These are phyloP conservation scores for Alternaria longipes DNA, from an alignment of 2,329 filamentous ascomycete species.

Conservation along the genomic window DNA sequence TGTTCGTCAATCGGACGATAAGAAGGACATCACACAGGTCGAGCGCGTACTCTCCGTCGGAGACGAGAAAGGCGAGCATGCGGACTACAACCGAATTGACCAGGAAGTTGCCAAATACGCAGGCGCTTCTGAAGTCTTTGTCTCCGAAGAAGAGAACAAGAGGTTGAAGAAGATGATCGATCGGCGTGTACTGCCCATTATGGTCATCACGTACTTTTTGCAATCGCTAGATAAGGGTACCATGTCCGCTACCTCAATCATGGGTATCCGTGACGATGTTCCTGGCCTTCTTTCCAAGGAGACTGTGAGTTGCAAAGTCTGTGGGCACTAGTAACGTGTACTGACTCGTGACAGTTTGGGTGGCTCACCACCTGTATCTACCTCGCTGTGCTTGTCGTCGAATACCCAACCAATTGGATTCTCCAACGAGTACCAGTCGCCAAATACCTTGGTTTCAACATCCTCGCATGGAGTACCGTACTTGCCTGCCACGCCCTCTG, in stretches of 20 bases:
- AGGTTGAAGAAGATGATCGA: slow-evolving; percentile 73
- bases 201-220: slow-evolving; percentile 78
- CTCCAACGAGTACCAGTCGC: slow-evolving; percentile 72
- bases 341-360: slow-evolving; percentile 61
- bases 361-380: slow-evolving; percentile 81
- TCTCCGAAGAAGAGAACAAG: slow-evolving; percentile 67
- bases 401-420: slow-evolving; percentile 75
- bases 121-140: slow-evolving; percentile 62
- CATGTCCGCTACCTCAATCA: slow-evolving; percentile 69
- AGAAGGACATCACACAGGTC: slow-evolving; percentile 55
- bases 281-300: slow-evolving; percentile 38
- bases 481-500: slow-evolving; percentile 70
- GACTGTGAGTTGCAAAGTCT: slow-evolving; percentile 31
- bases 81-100: slow-evolving; percentile 70
- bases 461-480: slow-evolving; percentile 70
- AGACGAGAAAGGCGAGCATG: slow-evolving; percentile 61
- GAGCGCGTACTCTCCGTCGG: slow-evolving; percentile 59
- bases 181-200: slow-evolving; percentile 71
- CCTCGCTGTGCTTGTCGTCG: slow-evolving; percentile 73
- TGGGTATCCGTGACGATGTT: slow-evolving; percentile 63
- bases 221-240: slow-evolving; percentile 74
- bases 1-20: slow-evolving; percentile 26
- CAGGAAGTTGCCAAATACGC: slow-evolving; percentile 76
- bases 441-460: slow-evolving; percentile 71
- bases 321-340: slow-evolving; percentile 1